These are phyloP conservation scores for Hyaloscypha hepaticicola DNA, from an alignment of 495 filamentous ascomycete species.

Conservation along the genomic window DNA sequence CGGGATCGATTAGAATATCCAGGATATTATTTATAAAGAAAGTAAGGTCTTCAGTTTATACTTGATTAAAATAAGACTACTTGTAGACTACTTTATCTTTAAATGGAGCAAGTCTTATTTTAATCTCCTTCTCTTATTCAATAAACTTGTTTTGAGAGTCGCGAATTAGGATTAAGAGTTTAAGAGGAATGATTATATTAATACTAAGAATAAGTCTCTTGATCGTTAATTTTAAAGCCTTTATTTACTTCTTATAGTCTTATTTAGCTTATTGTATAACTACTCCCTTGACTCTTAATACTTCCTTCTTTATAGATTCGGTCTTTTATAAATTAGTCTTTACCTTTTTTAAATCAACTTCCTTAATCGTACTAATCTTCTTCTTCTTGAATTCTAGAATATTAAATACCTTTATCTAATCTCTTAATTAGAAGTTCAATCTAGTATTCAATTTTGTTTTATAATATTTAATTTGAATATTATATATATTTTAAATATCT, in stretches of 20 bases:
- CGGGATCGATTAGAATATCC: background rate
- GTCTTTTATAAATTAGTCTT: background rate
- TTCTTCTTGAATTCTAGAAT: background rate
- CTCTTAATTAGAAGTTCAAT: background rate
- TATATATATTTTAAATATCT: background rate
- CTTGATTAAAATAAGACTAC: background rate
- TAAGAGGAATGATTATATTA: background rate
- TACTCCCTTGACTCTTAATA: background rate
- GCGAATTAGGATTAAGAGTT: background rate
- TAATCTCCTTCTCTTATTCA: background rate
- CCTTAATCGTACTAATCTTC: background rate
- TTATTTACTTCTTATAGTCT: background rate
- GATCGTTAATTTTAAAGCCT: background rate
- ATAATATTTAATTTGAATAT: background rate
- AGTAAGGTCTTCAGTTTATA: background rate
- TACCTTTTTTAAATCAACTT: background rate
- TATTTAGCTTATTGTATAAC: background rate
- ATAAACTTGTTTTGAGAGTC: background rate
- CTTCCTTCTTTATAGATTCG: background rate
- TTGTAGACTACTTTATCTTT: background rate
- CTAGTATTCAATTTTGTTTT: background rate
- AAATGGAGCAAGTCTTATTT: background rate
- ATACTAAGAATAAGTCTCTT: background rate
- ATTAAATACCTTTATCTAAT: background rate
- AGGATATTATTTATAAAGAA: too few species aligned